phyloP scores from a whole-genome alignment of 2,329 filamentous ascomycete species.

The Colletotrichum zoysiae region DNA sequence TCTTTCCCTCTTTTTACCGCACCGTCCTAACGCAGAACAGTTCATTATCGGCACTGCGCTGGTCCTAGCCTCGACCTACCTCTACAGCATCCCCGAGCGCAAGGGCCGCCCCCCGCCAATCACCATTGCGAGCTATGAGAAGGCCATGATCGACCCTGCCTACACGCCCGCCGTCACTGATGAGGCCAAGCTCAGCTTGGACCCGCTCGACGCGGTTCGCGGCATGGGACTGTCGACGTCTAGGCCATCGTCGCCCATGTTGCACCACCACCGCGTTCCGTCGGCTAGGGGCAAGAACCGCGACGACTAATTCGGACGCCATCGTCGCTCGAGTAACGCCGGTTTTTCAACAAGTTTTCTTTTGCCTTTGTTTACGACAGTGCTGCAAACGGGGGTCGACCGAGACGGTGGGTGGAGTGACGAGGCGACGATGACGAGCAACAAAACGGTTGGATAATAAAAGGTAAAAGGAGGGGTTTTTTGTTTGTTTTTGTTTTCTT shows the following conservation, averaged over 20 bases:
- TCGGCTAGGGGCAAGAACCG: constrained; percentile 41
- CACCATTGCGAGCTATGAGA: constrained; percentile 81
- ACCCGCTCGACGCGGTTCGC: constrained; percentile 56
- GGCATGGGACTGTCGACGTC: constrained; percentile 58
- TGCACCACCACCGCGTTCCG: constrained; percentile 45
- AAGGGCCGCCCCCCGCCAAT: constrained; percentile 74
- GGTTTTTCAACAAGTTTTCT: background rate
- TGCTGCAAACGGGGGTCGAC: background rate
- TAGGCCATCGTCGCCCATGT: constrained; percentile 61
- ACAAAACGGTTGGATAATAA: constrained; percentile 38
- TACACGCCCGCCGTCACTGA: constrained; percentile 55
- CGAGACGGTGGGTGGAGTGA: background rate
- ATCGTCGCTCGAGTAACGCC: background rate
- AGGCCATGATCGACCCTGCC: constrained; percentile 70
- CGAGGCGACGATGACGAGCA: constrained; percentile 6
- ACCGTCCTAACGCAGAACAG: constrained; percentile 58
- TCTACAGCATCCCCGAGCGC: constrained; percentile 80
- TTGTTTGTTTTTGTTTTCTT: too few species aligned
- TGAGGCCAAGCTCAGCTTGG: constrained; percentile 51
- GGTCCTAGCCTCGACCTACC: constrained; percentile 85
- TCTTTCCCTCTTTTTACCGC: constrained; percentile 21
- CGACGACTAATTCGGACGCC: constrained; percentile 34
- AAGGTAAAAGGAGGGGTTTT: constrained; percentile 19
- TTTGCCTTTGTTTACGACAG: background rate
- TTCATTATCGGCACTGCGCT: constrained; percentile 84